phyloP scores from a whole-genome alignment of 148 eudicot genomes.

The Oxyria digyna region DNA sequence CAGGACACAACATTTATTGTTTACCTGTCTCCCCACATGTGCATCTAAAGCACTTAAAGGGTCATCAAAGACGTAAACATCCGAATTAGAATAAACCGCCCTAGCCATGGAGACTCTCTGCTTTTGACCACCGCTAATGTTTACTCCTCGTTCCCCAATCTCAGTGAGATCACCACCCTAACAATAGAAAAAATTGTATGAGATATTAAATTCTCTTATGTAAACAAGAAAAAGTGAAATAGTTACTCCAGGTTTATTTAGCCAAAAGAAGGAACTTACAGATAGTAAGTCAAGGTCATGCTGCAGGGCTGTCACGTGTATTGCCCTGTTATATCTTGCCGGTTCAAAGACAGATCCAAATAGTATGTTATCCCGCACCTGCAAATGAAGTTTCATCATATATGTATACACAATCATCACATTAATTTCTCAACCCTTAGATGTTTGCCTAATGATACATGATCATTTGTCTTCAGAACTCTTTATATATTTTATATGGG shows the following conservation, averaged over 20 bases:
- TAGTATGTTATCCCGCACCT: slow-evolving; percentile 92
- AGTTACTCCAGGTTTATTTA: not conserved
- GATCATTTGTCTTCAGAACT: not conserved
- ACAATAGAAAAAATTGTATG: not conserved
- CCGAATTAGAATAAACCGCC: slow-evolving; percentile 87
- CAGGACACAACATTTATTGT: not conserved
- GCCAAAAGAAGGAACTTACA: slow-evolving; percentile 27
- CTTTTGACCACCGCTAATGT: slow-evolving; percentile 95
- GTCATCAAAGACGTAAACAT: slow-evolving; percentile 88
- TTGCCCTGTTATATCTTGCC: slow-evolving; percentile 59
- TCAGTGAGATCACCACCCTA: slow-evolving; percentile 99
- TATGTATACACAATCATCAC: too few species aligned
- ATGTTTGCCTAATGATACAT: not conserved
- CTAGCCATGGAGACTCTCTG: slow-evolving; percentile 96
- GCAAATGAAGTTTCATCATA: too few species aligned
- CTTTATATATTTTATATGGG: not conserved
- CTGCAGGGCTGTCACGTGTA: slow-evolving; percentile 66
- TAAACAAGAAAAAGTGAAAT: not conserved
- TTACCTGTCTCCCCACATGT: slow-evolving; percentile 87
- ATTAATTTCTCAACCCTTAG: not conserved
- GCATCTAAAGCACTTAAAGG: slow-evolving; percentile 97
- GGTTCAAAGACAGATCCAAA: slow-evolving; percentile 68
- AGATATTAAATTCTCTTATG: not conserved
- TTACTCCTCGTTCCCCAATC: slow-evolving; percentile 98
- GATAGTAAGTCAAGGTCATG: slow-evolving; percentile 85